phyloP scores from a whole-genome alignment of 139 green algal species.

The Closterium sp. region DNA sequence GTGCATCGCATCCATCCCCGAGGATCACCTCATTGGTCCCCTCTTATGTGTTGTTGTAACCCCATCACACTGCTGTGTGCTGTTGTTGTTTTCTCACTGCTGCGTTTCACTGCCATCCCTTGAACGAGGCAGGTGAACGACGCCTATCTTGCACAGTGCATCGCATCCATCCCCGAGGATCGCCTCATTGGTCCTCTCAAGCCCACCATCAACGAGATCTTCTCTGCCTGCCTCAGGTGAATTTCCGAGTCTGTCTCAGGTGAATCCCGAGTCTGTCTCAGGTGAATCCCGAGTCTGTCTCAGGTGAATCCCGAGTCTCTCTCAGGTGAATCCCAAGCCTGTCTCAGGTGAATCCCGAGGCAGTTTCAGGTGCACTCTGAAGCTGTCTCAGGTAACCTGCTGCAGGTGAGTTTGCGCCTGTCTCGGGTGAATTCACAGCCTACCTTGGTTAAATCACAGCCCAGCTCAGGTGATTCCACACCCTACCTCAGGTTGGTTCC shows the following conservation, averaged over 20 bases:
- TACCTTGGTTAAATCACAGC: too few species aligned
- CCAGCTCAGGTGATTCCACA: too few species aligned
- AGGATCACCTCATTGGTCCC: constrained; percentile 19
- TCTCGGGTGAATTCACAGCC: too few species aligned
- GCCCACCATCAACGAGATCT: constrained; percentile 41
- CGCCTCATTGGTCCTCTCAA: constrained; percentile 23
- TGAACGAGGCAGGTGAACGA: constrained; percentile 44
- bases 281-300: background rate
- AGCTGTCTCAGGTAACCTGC: too few species aligned
- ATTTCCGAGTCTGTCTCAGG: background rate
- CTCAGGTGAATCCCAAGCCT: too few species aligned
- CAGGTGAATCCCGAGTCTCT: background rate
- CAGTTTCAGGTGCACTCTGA: too few species aligned
- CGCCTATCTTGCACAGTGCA: constrained; percentile 35
- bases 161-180: constrained; percentile 28
- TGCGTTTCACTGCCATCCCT: too few species aligned
- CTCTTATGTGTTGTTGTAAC: background rate
- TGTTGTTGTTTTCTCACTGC: too few species aligned
- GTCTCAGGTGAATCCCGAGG: too few species aligned
- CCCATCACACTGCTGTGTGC: too few species aligned
- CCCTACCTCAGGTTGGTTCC: constrained; percentile 23
- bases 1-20: constrained; percentile 22
- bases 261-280: background rate
- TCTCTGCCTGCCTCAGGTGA: constrained; percentile 41
- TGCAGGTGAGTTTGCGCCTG: too few species aligned